Base-by-base conservation (phyloP, 306 rosid species). In the Sphenostylis stenocarpa region DNA sequence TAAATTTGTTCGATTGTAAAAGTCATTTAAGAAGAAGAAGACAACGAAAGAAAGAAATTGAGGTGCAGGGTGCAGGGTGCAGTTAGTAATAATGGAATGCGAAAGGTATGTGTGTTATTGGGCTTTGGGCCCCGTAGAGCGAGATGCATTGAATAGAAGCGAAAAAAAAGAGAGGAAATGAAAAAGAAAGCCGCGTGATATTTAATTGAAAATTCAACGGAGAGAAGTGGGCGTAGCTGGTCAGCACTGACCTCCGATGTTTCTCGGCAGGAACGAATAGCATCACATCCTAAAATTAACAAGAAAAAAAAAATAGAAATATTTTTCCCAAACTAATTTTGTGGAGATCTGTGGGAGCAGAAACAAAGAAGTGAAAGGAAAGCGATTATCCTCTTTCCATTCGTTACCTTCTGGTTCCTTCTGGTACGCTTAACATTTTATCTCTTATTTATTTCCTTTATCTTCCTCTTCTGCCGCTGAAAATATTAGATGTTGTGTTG, bases 161-260 rank as follows among this genome's bases (percentile, higher is more conserved):
- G 29, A 57, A 58, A 28, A 13, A 56, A 13, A 56, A 26, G 5
- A 3, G 13, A 36, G 38, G 41, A 49, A 23, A 28, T 11, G 83
- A 63, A 52, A 78, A 53, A 61, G 77, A 66, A 66, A 77, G 77
- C 73, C 83, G 83, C 83, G 83, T 83, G 69, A 64, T 67, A 73
- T 73, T 57, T 38, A 72, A 60, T 68, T 74, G 81, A 73, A 79
- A 83, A 74, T 52, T 73, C 71, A 43, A 53, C 20, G 38, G 20
- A 33, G 64, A 61, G 78, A 43, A 69, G 79, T 53, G 67, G 75
- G 71, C 41, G 69, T 68, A 87, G 90, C 88, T 88, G 91, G 93
- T 85, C 90, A 90, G 90, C 90, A 91, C 93, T 85, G 61, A 84
- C 85, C 84, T 85, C 88, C 91, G 94, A 84, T 87, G 90, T 83